Evolutionary conservation across 2,329 filamentous ascomycete genomes (phyloP), one percentile per base, ranked within the genome.

Genomic region (Tolypocladium cylindrosporum): DNA sequence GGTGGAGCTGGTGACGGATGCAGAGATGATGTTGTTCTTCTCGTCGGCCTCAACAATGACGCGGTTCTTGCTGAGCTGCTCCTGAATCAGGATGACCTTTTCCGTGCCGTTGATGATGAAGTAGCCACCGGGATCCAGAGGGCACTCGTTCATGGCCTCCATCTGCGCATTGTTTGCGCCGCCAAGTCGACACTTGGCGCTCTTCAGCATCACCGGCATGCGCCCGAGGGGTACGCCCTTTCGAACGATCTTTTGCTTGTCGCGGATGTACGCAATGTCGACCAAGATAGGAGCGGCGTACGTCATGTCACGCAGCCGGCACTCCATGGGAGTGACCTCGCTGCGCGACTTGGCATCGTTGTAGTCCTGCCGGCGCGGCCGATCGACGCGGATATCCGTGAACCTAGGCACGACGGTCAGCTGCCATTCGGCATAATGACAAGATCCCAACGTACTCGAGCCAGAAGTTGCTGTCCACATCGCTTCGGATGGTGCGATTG

Each of bases 61-160:
- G 77, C 94, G 86, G 74, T 99, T 99, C 82, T 99, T 99, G 81
- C 94, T 99, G 69, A 99, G 78, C 75, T 99, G 94, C 70, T 99
- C 95, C 73, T 99, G 94, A 16, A 99, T 95, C 50, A 99, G 78
- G 68, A 99, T 99, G 65, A 99, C 94, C 77, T 99, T 99, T 72
- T 99, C 94, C 24, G 95, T 97, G 53, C 94, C 94, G 66, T 93
- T 91, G 64, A 97, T 91, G 67, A 99, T 94, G 68, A 99, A 99
- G 72, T 99, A 99, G 56, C 94, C 94, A 62, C 94, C 94, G 1
- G 95, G 94, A 69, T 99, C 94, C 45, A 99, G 79, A 16, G 94
- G 91, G 68, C 94, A 99, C 75, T 99, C 94, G 68, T 96, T 94
- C 79, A 97, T 87, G 54, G 87, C 76, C 60, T 91, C 90, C 92